These are phyloP conservation scores for Bipolaris victoriae DNA, from an alignment of 2,329 filamentous ascomycete genomes.

Conservation along the genomic window DNA sequence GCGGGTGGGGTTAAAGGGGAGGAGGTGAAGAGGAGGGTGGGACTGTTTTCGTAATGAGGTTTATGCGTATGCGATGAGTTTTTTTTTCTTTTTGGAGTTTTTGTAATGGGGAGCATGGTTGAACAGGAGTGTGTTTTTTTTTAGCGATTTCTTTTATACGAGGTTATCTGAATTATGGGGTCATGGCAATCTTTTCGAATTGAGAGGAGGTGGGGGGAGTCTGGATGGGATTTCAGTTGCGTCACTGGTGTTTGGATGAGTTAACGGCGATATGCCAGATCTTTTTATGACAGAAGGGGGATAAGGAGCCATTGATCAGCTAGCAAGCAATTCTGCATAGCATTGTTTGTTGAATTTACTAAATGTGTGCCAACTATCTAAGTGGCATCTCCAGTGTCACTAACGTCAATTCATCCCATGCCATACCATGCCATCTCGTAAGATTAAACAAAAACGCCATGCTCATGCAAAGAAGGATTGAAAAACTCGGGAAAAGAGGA, in stretches of 20 bases:
- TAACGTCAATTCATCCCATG: neutral
- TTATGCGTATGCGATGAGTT: no score
- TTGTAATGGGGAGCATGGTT: no score
- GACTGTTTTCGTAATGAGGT: neutral
- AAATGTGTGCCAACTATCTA: neutral
- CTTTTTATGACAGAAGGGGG: neutral
- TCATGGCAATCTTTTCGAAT: neutral
- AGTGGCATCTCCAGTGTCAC: neutral
- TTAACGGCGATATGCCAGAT: neutral
- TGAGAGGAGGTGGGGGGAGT: no score
- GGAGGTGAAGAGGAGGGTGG: slow-evolving; percentile 6
- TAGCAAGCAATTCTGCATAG: neutral
- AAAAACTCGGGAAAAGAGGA: neutral
- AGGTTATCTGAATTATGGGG: neutral
- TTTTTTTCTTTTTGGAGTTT: no score
- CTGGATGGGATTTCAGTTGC: neutral
- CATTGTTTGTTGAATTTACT: neutral
- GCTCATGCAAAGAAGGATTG: neutral
- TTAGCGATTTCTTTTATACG: neutral
- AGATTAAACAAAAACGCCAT: neutral
- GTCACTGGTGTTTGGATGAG: neutral
- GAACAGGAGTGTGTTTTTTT: no score
- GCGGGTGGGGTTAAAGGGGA: slow-evolving; percentile 10
- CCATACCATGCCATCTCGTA: neutral
- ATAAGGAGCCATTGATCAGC: neutral